Evolutionary conservation across 2,329 filamentous ascomycete species (phyloP), one percentile per base, ranked within the genome.

Genomic region (Dactylellina haptotyla): DNA sequence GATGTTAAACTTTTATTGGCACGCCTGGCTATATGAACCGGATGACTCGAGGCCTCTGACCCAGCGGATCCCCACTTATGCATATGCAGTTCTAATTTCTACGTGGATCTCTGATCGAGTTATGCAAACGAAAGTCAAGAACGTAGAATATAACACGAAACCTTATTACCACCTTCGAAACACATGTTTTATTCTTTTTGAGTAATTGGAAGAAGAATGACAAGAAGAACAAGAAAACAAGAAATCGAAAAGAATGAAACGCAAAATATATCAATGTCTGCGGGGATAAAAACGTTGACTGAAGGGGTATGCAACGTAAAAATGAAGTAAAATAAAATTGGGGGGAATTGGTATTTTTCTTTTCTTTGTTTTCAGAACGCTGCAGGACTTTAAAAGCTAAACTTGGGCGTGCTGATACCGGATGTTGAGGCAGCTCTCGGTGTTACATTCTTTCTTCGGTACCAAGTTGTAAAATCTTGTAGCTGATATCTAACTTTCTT

Each of bases 381-480:
- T n/a, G n/a, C 28, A 4, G 39, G 16, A n/a, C 25, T 18, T 23
- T 64, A 75, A 34, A 75, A 75, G 16, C 45, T 63, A 41, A 75
- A 75, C 23, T 69, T 67, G 3, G 70, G 70, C 3, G 70, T 75
- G 37, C 70, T 75, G n/a, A 75, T 67, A 12, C 70, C 70, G 1
- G 63, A 67, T 4, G 63, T 75, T 10, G 63, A 67, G 3, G 63
- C 63, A 10, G 70, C 94, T 73, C 94, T 85, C 4, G 95, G 95
- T n/a, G 95, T 94, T 50, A 99, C 91, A 79, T 99, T 97, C 75
- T 96, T 87, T 79, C 96, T 86, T 56, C 96, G 88, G 81, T 99
- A 99, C 28, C 89, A 91, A 80, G 94, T 96, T 23, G 95, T 98
- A 80, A 99, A 99, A 81, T 99, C 96, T 82, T 98, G 95, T 66